Evolutionary conservation across 192 early-diverging fungal genomes (phyloP), one percentile per base, ranked within the genome.

Genomic region (Geosiphon pyriformis): DNA sequence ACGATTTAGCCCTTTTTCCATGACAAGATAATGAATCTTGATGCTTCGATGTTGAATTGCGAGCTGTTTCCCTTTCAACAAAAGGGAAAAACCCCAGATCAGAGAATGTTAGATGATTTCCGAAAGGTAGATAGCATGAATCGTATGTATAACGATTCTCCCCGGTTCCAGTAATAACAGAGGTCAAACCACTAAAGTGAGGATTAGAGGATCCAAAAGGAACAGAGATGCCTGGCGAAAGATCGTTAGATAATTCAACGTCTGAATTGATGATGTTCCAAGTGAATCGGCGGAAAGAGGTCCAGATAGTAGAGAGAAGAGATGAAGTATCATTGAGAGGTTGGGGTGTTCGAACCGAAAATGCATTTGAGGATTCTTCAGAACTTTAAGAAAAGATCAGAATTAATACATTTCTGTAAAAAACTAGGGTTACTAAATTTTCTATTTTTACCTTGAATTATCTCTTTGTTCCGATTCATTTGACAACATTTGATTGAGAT

Each of bases 121-220:
- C 60, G 48, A 61, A 61, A 49, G 60, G 60, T 26, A 46, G 27
- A 46, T 61, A 48, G 15, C 60, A 61, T 18, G 37, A 3, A 61
- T 61, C 60, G 33, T 61, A 59, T 6, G 58, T 33, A n/a, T 59
- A 61, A 48, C 48, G 37, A 29, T 46, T 61, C n/a, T 61, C 60
- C 22, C 60, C 60, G 17, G 58, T 17, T 59, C 58, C 58, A 7
- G 37, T 61, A 23, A 61, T 48, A 29, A 61, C 48, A 15, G 60
- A 61, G 7, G 60, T 42, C 23, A 61, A 48, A 48, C 60, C 60
- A 61, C 22, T 47, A 10, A 1, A 12, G 30, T 60, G 59, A 35
- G 35, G 42, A n/a, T 23, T 48, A 3, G 60, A 48, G 22, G 60
- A 61, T 15, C 23, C 23, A 48, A 29, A 26, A 15, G 59, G 3